Conservation (phyloP, 257 asterid genomes). For the Primulina tabacum region DNA sequence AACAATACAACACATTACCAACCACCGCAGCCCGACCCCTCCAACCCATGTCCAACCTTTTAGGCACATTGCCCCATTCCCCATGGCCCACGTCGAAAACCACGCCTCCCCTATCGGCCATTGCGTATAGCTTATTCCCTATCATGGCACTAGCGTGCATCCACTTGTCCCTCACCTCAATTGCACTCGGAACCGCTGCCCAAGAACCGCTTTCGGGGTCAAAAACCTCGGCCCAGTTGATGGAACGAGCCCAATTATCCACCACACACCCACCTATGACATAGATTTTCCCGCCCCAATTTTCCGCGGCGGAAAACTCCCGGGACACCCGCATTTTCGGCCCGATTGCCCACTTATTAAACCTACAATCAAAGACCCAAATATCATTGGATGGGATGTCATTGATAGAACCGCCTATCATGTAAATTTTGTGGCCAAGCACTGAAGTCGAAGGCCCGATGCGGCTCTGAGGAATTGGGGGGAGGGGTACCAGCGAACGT, state of each 20-base stretch:
- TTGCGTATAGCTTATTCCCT: slow-evolving; percentile 56
- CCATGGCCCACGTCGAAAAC: slow-evolving; percentile 54
- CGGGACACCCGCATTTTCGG: slow-evolving; percentile 63
- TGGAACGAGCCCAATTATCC: slow-evolving; percentile 71
- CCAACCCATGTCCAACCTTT: slow-evolving; percentile 90
- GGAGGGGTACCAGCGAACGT: slow-evolving; percentile 40
- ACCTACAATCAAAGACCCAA: slow-evolving; percentile 78
- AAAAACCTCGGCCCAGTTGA: slow-evolving; percentile 82
- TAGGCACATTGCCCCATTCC: slow-evolving; percentile 71
- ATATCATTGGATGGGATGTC: slow-evolving; percentile 53
- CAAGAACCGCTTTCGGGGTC: slow-evolving; percentile 52
- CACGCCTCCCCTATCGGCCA: slow-evolving; percentile 98
- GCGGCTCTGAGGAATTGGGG: slow-evolving; percentile 51
- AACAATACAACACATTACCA: slow-evolving; percentile 66
- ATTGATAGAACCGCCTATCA: slow-evolving; percentile 72
- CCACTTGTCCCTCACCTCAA: slow-evolving; percentile 86
- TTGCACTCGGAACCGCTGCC: slow-evolving; percentile 59
- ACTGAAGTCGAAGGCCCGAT: slow-evolving; percentile 65
- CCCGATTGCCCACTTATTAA: slow-evolving; percentile 69
- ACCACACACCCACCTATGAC: slow-evolving; percentile 89
- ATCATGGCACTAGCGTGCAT: slow-evolving; percentile 88
- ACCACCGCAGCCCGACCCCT: slow-evolving; percentile 71
- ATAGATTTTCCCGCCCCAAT: slow-evolving; percentile 51
- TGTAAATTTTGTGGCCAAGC: slow-evolving; percentile 57
- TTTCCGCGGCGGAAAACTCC: slow-evolving; percentile 81